Percentiles rank a stretch among this genome's conserved stretches.
These are phyloP conservation scores for Excoecaria cochinchinensis DNA, from an alignment of 345 rosid genomes.

Conservation along the genomic window DNA sequence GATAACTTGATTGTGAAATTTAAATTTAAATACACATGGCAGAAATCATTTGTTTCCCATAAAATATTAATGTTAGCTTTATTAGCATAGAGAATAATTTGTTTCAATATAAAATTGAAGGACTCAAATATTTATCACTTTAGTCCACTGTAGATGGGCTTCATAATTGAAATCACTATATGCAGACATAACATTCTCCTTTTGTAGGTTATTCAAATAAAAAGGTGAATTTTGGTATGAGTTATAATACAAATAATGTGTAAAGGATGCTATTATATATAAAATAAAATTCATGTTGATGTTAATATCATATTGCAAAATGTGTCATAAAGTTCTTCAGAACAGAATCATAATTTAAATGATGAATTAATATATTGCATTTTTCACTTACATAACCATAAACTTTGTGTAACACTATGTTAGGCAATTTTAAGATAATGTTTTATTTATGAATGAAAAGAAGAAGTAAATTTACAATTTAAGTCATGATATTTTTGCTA, in stretches of 20 bases:
- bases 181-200: not conserved
- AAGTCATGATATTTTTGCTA: not conserved
- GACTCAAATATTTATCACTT: not conserved
- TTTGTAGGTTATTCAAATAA: not conserved
- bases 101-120: not conserved
- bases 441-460: not conserved
- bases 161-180: not conserved
- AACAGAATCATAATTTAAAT: not conserved
- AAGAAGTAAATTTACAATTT: not conserved
- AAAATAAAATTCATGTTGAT: not conserved
- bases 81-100: not conserved
- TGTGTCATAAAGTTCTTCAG: not conserved
- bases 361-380: not conserved
- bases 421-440: not conserved
- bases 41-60: not conserved
- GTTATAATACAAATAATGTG: not conserved
- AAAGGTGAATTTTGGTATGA: not conserved
- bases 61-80: not conserved
- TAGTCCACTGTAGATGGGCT: not conserved
- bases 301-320: not conserved
- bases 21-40: not conserved
- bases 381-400: not conserved
- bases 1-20: not conserved
- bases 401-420: not conserved
- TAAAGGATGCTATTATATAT: not conserved